These are phyloP conservation scores for Lactarius sp. DNA, from an alignment of 768 basidiomycete species.

Conservation along the genomic window DNA sequence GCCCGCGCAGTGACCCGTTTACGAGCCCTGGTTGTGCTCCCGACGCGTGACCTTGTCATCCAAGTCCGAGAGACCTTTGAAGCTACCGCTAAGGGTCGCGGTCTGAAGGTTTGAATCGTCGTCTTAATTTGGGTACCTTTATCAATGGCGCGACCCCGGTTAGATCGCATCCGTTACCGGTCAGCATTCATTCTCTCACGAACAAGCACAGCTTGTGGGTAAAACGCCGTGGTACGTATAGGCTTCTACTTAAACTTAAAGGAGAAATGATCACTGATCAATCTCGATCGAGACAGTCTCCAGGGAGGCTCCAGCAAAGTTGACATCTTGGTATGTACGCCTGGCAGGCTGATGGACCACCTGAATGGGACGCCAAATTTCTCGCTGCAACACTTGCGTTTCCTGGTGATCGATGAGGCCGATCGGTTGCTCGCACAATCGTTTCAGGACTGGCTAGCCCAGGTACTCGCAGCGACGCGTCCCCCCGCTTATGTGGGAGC, in stretches of 20 bases:
- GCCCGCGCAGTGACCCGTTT: conserved; percentile 73
- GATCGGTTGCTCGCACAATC: conserved; percentile 93
- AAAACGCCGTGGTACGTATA: conserved; percentile 44
- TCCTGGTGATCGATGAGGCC: conserved; percentile 96
- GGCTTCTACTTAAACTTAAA: not conserved
- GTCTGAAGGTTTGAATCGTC: conserved; percentile 59
- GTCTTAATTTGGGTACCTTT: not conserved
- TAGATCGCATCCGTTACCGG: conserved; percentile 82
- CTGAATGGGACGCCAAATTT: conserved; percentile 84
- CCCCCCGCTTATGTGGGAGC: conserved; percentile 28
- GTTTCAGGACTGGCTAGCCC: conserved; percentile 92
- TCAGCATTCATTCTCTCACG: conserved; percentile 90
- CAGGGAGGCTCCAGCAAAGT: conserved; percentile 86
- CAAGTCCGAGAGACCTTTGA: conserved; percentile 96
- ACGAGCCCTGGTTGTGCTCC: conserved; percentile 84
- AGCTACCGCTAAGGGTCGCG: conserved; percentile 74
- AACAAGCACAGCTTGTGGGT: conserved; percentile 78
- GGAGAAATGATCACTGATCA: not conserved
- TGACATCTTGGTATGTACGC: conserved; percentile 93
- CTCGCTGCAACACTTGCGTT: conserved; percentile 91
- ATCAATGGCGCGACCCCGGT: not conserved
- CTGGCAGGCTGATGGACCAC: conserved; percentile 93
- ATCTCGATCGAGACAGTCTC: conserved; percentile 40
- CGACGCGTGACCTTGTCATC: conserved; percentile 87
- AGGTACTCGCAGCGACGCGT: conserved; percentile 72